Conservation (phyloP, 1,139 yeast species). For the Candida glucosophila region DNA sequence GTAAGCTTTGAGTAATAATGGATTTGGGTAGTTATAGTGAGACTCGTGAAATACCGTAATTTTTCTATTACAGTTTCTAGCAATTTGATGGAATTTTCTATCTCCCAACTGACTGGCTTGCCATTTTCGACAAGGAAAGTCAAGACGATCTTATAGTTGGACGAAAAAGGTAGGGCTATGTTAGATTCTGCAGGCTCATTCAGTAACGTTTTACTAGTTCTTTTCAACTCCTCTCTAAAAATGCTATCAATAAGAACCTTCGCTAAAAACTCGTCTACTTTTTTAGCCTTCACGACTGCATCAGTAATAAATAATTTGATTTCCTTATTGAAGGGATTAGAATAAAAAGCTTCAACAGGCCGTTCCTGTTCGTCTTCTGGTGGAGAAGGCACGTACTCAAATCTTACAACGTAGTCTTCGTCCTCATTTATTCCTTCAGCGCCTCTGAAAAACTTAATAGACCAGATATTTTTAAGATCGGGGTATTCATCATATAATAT, state of each 20-base stretch:
- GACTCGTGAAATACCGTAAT: slow-evolving; percentile 49
- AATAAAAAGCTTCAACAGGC: slow-evolving; percentile 26
- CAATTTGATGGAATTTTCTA: slow-evolving; percentile 17
- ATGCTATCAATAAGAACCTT: slow-evolving; percentile 25
- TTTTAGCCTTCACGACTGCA: slow-evolving; percentile 16
- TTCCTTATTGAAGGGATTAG: slow-evolving; percentile 27
- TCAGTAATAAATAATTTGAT: slow-evolving; percentile 21
- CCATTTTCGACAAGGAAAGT: slow-evolving; percentile 43
- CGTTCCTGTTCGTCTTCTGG: slow-evolving; percentile 9
- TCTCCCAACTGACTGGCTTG: slow-evolving; percentile 30
- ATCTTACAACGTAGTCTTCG: slow-evolving; percentile 14
- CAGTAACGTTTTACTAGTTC: slow-evolving; percentile 12
- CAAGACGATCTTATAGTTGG: slow-evolving; percentile 59
- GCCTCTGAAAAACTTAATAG: slow-evolving; percentile 15
- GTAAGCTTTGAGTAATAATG: slow-evolving; percentile 54
- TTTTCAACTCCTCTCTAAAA: slow-evolving; percentile 26
- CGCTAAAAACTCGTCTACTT: slow-evolving; percentile 25
- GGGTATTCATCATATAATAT: slow-evolving; percentile 15
- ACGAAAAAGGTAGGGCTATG: slow-evolving; percentile 39
- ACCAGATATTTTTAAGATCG: slow-evolving; percentile 17
- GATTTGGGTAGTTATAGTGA: slow-evolving; percentile 72
- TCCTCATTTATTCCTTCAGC: slow-evolving; percentile 6
- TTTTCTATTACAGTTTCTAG: slow-evolving; percentile 20
- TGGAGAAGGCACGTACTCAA: slow-evolving; percentile 11
- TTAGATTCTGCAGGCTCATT: slow-evolving; percentile 11